Evolutionary conservation across 331 rosid species (phyloP).

Genomic region (Ulmus americana): DNA sequence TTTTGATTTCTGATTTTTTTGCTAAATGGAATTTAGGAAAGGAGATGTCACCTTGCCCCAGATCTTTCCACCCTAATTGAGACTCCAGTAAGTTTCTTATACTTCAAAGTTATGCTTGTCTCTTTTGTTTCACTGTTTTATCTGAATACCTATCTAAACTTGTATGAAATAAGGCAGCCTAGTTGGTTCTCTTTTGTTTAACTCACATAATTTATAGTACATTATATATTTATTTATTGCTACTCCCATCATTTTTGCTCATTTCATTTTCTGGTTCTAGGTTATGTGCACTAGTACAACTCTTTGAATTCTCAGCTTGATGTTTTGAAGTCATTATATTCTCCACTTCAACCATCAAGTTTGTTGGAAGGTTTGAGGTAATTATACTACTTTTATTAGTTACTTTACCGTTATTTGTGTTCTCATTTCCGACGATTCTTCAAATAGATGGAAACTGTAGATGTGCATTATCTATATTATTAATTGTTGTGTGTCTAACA

Average conservation of each 20-base stretch:
- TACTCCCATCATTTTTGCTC: not conserved
- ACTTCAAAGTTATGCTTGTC: no score
- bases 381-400: constrained; percentile 9
- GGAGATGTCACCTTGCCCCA: no score
- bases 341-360: constrained; percentile 95
- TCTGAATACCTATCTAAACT: no score
- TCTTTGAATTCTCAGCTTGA: constrained; percentile 93
- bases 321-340: constrained; percentile 86
- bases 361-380: constrained; percentile 97
- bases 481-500: constrained; percentile 25
- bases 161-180: no score
- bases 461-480: constrained; percentile 19
- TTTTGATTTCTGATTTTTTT: no score
- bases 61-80: no score
- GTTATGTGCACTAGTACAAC: constrained; percentile 84
- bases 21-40: no score
- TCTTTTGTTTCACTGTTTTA: no score
- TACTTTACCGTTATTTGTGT: not conserved
- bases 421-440: not conserved
- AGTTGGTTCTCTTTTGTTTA: no score
- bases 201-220: no score
- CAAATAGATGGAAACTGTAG: not conserved
- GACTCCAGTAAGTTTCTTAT: no score
- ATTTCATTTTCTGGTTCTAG: constrained; percentile 40
- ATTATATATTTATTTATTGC: no score